Conservation (phyloP, 306 rosid species). For the Sicyos edulis region DNA sequence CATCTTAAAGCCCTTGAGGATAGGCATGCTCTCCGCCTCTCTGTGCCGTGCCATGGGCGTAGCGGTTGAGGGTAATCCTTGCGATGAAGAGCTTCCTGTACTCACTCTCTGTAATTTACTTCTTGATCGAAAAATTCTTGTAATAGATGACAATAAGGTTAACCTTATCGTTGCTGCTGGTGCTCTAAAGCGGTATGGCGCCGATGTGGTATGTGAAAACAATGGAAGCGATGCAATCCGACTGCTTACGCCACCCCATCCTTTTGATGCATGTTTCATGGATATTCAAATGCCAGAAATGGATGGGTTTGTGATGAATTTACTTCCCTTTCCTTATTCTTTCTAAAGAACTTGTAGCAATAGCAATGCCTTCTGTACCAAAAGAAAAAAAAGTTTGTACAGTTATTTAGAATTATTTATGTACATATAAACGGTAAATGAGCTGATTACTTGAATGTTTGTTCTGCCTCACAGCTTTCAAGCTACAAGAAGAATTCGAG, state of each 20-base stretch:
- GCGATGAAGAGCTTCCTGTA: conserved; percentile 65
- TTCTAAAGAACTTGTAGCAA: not conserved
- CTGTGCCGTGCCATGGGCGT: conserved; percentile 75
- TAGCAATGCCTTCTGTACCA: not conserved
- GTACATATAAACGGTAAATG: not conserved
- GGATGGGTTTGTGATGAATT: conserved; percentile 65
- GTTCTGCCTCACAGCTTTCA: conserved; percentile 48
- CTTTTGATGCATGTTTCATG: conserved; percentile 92
- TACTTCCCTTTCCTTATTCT: not conserved
- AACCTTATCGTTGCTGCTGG: conserved; percentile 87
- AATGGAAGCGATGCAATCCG: conserved; percentile 69
- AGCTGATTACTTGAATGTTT: not conserved
- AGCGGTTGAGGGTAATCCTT: conserved; percentile 36
- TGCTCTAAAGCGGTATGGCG: conserved; percentile 83
- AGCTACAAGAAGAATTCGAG: conserved; percentile 65
- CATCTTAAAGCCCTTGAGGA: conserved; percentile 76
- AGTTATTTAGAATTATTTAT: too few relatives aligned
- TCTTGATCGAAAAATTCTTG: conserved; percentile 65
- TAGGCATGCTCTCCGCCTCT: conserved; percentile 89
- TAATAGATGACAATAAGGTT: conserved; percentile 84
- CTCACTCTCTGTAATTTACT: conserved; percentile 68
- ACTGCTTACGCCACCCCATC: conserved; percentile 68
- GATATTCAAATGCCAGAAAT: conserved; percentile 98
- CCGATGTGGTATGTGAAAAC: conserved; percentile 74
- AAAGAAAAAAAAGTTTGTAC: too few relatives aligned